Base-by-base conservation (phyloP, 257 asterid genomes). In the Primulina tabacum region DNA sequence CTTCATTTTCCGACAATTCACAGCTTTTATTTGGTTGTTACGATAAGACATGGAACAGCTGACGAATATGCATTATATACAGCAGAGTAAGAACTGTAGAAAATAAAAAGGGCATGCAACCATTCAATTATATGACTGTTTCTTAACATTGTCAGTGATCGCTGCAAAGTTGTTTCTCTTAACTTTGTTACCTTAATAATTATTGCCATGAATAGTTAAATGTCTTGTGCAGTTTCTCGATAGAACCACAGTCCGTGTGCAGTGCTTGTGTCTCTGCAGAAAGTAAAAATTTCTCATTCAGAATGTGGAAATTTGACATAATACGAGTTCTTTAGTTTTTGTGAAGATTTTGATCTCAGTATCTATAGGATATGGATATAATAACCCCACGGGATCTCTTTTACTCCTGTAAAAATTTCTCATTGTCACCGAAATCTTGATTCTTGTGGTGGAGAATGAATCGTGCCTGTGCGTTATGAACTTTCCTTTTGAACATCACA, bases 401-500 rank as follows among this genome's bases (percentile, higher is more conserved):
- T 50, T 50, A 16, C 57, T 16, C 17, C 7, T 14, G n/a, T 12
- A 16, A 14, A 8, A 1, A 10, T 5, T 50, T 50, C 16, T 50
- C 56, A 14, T 50, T 50, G 56, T 50, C 56, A 16, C 56, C 18
- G 20, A 50, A 50, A 50, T 50, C 57, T 50, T 50, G 57, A 50
- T 50, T 17, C 57, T 17, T 43, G 53, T 43, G 53, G 53, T 43
- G 53, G 53, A 43, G 53, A 43, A 11, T 43, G 53, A 43, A 43
- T 43, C 53, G 53, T 43, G 53, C 7, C 53, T 43, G 53, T 43
- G 53, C 17, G 6, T 43, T 40, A 12, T 12, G 53, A 43, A 43
- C 47, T 17, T 17, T 14, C 20, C 20, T 47, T 47, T 47, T 47
- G 50, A 61, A 74, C 50, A 53, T 34, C 40, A n/a, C 47, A 67